Evolutionary conservation across 176 grass and related monocot genomes (phyloP).

Genomic region (Alloteropsis semialata): DNA sequence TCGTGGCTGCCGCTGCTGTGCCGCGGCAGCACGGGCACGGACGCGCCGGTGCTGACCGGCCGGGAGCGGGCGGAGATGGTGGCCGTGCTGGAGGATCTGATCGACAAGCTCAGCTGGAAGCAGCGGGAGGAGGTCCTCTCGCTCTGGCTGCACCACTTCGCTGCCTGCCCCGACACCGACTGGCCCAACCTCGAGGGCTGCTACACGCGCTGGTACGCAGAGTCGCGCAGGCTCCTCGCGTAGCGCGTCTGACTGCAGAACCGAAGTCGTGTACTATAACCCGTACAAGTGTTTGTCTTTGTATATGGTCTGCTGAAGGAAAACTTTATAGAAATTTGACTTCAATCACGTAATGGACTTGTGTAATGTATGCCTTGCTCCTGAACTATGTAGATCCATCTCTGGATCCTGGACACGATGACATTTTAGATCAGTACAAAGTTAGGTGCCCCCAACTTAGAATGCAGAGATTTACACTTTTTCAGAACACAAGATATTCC

Average conservation of each 20-base stretch:
- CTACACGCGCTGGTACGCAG: constrained; percentile 76
- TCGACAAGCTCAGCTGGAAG: constrained; percentile 66
- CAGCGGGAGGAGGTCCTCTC: constrained; percentile 70
- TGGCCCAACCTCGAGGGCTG: constrained; percentile 84
- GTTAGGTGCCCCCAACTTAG: neutral
- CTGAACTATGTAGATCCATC: neutral
- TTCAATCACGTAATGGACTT: neutral
- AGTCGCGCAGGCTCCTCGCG: constrained; percentile 49
- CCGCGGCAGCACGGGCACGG: constrained; percentile 63
- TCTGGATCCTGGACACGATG: neutral
- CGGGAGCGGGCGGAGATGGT: constrained; percentile 77
- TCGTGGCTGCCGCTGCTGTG: constrained; percentile 86
- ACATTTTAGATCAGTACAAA: neutral
- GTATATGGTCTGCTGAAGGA: neutral
- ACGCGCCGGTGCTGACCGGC: constrained; percentile 53
- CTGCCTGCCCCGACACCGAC: constrained; percentile 58
- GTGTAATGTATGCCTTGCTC: neutral
- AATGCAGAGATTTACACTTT: neutral
- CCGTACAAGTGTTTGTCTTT: neutral
- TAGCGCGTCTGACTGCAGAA: neutral
- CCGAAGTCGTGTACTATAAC: neutral
- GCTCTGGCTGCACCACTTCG: constrained; percentile 86
- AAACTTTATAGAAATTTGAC: neutral
- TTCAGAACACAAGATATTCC: neutral
- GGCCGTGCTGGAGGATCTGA: constrained; percentile 59